phyloP scores from a whole-genome alignment of 768 basidiomycete species.

The Termitomyces sp. region DNA sequence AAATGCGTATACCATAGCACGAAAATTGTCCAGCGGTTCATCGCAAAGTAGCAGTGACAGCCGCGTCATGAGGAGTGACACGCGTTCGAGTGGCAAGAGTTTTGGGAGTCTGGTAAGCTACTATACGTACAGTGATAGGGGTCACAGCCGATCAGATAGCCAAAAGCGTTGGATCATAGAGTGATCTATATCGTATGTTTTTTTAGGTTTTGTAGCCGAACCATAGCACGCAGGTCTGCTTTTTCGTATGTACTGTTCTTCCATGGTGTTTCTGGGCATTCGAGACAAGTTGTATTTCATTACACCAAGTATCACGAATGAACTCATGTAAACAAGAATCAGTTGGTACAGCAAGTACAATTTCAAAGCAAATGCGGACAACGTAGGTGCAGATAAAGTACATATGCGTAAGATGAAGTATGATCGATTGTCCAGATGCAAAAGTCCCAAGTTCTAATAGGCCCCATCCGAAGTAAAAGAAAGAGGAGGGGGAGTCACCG shows the following conservation, averaged over 20 bases:
- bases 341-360: neutral
- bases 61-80: constrained; percentile 27
- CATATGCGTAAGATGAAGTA: neutral
- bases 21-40: constrained; percentile 30
- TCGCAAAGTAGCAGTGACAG: constrained; percentile 20
- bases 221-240: neutral
- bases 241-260: neutral
- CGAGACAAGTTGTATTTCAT: no score
- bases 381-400: neutral
- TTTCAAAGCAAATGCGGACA: neutral
- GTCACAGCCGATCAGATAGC: constrained; percentile 28
- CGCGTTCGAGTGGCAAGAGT: constrained; percentile 37
- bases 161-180: constrained; percentile 57
- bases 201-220: neutral
- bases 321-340: no score
- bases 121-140: constrained; percentile 26
- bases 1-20: constrained; percentile 26
- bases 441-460: neutral
- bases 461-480: constrained; percentile 15
- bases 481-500: constrained; percentile 39
- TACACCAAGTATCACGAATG: no score
- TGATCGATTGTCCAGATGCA: neutral
- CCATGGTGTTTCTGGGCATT: neutral
- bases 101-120: constrained; percentile 31
- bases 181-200: constrained; percentile 23